Evolutionary conservation across 108 stramenopile species (phyloP).

Genomic region (Schizochytrium sp.): DNA sequence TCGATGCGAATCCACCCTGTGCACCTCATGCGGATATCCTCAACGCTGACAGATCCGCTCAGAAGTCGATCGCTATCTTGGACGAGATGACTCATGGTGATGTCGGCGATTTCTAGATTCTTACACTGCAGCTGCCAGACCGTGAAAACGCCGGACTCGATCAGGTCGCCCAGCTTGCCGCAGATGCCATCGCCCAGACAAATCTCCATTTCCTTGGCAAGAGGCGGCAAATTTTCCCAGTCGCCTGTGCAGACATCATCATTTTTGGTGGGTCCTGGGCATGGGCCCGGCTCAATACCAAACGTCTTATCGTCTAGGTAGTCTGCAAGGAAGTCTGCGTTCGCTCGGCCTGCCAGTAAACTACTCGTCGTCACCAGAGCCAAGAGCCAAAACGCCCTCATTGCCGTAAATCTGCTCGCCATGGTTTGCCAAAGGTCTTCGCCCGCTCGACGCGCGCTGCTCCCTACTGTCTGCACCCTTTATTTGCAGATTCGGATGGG

Average conservation of each 20-base stretch:
- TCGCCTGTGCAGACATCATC: not conserved
- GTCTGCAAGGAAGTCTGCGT: not conserved
- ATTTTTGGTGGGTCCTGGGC: not conserved
- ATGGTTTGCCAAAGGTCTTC: too few relatives aligned
- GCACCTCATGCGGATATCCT: not conserved
- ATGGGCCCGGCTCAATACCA: not conserved
- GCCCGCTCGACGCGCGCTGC: too few relatives aligned
- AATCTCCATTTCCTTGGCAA: not conserved
- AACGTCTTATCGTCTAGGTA: not conserved
- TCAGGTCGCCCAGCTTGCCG: not conserved
- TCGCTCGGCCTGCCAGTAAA: not conserved
- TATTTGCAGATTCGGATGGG: too few relatives aligned
- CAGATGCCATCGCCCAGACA: not conserved
- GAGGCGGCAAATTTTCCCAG: not conserved
- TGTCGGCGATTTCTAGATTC: not conserved
- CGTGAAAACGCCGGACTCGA: not conserved
- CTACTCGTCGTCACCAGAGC: too few relatives aligned
- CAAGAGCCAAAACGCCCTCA: too few relatives aligned
- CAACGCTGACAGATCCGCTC: not conserved
- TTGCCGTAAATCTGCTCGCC: too few relatives aligned
- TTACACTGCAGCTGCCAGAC: constrained; percentile 3
- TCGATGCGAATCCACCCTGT: not conserved
- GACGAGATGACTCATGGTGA: not conserved
- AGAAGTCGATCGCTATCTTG: not conserved
- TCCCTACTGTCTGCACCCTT: too few relatives aligned